Conservation (phyloP, 1,284 basidiomycete species). For the Ganoderma boninense region DNA sequence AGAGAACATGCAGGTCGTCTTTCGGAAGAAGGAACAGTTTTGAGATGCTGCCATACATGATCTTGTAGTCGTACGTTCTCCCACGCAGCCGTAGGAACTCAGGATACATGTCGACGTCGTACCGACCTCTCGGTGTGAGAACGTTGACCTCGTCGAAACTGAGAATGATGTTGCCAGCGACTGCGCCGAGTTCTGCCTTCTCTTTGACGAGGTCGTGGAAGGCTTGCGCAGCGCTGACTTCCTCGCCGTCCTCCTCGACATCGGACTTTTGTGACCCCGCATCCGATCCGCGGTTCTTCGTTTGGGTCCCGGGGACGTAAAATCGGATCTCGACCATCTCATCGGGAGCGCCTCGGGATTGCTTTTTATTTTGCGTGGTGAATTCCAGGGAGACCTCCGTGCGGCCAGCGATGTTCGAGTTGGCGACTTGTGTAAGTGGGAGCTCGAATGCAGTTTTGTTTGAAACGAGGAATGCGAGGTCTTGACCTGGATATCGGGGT, state of each 20-base stretch:
- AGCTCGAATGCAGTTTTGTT: conserved; percentile 94
- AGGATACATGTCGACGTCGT: conserved; percentile 98
- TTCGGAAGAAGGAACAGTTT: conserved; percentile 95
- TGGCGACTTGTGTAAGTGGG: conserved; percentile 88
- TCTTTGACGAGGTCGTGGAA: conserved; percentile 98
- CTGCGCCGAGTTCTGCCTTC: conserved; percentile 94
- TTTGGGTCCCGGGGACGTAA: conserved; percentile 89
- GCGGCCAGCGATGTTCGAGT: conserved; percentile 97
- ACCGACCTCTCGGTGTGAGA: conserved; percentile 94
- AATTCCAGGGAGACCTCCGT: conserved; percentile 99
- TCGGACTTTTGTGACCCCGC: conserved; percentile 80
- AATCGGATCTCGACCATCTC: conserved; percentile 98
- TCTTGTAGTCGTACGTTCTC: conserved; percentile 99
- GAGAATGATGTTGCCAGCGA: conserved; percentile 91
- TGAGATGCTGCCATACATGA: conserved; percentile 91
- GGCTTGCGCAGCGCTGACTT: conserved; percentile 91
- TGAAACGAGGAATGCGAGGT: conserved; percentile 90
- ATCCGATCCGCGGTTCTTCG: conserved; percentile 77
- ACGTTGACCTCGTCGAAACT: conserved; percentile 98
- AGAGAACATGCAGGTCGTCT: conserved; percentile 96
- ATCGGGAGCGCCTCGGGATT: conserved; percentile 65
- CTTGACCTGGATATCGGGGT: conserved; percentile 71
- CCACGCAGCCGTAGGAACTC: conserved; percentile 94
- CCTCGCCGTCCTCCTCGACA: conserved; percentile 67
- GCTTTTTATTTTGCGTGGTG: conserved; percentile 63